Conservation (phyloP, 345 rosid species). For the Arabis hirsuta region DNA sequence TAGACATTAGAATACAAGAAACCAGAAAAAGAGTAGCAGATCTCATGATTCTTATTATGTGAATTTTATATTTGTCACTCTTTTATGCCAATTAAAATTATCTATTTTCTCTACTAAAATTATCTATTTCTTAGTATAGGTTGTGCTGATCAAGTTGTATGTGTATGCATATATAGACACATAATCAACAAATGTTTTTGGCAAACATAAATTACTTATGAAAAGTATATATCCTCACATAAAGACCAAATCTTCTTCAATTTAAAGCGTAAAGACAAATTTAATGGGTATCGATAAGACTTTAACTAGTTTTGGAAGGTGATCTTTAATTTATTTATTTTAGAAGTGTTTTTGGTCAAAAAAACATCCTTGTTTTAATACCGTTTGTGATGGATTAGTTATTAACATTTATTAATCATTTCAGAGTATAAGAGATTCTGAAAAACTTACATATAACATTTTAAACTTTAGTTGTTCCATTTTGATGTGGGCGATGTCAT, state of each 20-base stretch:
- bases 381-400: not conserved
- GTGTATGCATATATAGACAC: not conserved
- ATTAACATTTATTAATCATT: not conserved
- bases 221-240: not conserved
- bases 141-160: slow-evolving; percentile 8
- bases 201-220: not conserved
- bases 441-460: no score
- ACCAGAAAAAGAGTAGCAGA: slow-evolving; percentile 20
- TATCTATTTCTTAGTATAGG: not conserved
- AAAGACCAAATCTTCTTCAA: slow-evolving; percentile 13
- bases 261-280: not conserved
- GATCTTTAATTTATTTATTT: slow-evolving; percentile 1
- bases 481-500: no score
- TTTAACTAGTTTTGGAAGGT: slow-evolving; percentile 9
- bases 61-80: not conserved
- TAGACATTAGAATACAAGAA: slow-evolving; percentile 34
- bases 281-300: not conserved
- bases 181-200: slow-evolving; percentile 2
- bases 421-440: not conserved
- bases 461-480: no score
- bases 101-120: not conserved
- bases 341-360: not conserved
- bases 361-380: not conserved
- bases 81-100: not conserved
- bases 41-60: slow-evolving; percentile 24